A percentile compares a stretch with the other conserved stretches of the same genome.
phyloP scores from a whole-genome alignment of 2,329 filamentous ascomycete genomes.

The Pseudocercospora crystallina region DNA sequence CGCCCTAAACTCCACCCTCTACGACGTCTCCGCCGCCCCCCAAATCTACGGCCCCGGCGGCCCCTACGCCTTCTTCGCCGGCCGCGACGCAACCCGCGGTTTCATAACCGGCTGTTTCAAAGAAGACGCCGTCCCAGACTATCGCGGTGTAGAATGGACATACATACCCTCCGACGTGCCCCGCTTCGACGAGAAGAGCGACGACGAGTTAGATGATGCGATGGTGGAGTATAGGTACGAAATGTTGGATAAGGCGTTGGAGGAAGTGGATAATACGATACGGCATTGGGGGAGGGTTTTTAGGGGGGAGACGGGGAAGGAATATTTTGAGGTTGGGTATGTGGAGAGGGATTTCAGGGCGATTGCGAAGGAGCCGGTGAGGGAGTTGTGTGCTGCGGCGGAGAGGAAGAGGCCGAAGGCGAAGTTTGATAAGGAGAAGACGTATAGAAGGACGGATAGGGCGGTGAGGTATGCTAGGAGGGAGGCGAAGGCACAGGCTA shows the following conservation, averaged over 20 bases:
- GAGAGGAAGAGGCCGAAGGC: slow-evolving; percentile 61
- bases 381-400: slow-evolving; percentile 54
- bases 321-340: slow-evolving; percentile 78
- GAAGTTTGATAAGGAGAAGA: slow-evolving; percentile 21
- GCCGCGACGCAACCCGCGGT: slow-evolving; percentile 79
- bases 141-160: slow-evolving; percentile 85
- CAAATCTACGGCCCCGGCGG: slow-evolving; percentile 66
- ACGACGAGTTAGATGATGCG: slow-evolving; percentile 26
- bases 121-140: slow-evolving; percentile 78
- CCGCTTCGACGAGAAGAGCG: slow-evolving; percentile 27
- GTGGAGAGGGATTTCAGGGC: slow-evolving; percentile 64
- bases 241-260: slow-evolving; percentile 65
- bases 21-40: slow-evolving; percentile 70
- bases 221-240: slow-evolving; percentile 49
- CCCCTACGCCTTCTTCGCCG: slow-evolving; percentile 82
- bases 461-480: not conserved
- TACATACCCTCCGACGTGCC: slow-evolving; percentile 63
- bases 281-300: slow-evolving; percentile 86
- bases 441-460: slow-evolving; percentile 13
- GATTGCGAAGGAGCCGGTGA: slow-evolving; percentile 54
- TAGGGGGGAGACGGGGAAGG: slow-evolving; percentile 59
- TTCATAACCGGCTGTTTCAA: slow-evolving; percentile 93
- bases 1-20: slow-evolving; percentile 83
- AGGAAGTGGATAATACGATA: slow-evolving; percentile 66
- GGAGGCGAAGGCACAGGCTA: not conserved